Base-by-base conservation (phyloP, 495 filamentous ascomycete genomes). In the Hypoxylon lenormandii region DNA sequence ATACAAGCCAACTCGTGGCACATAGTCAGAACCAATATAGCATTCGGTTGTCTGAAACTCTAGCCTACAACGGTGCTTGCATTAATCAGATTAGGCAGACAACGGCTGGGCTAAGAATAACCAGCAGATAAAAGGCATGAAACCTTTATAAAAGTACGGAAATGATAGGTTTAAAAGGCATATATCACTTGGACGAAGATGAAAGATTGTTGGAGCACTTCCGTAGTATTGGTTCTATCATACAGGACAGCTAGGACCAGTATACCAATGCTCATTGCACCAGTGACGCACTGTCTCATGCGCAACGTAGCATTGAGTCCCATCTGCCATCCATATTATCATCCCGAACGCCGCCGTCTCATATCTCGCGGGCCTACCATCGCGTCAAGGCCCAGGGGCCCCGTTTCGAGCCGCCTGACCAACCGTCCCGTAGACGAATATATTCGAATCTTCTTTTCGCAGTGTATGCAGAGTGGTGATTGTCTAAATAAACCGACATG, bases 391-490 rank as follows among this genome's bases (percentile, higher is more conserved):
- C 52, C 15, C 13, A 10, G 60, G 60, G 50, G 13, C 50, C 51
- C 18, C 33, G 55, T 43, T 15, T 48, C 40, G 16, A 16, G 40
- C 47, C 47, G 47, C 49, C 38, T 22, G 12, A 28, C 16, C 21
- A 15, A 12, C 46, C 55, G 62, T 43, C 49, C 22, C 36, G 54
- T 48, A 45, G 55, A 54, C 13, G 22, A 66, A 46, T 30, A n/a
- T 55, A 62, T 42, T 49, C 61, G 50, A 38, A 65, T 61, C 56
- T 63, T 72, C 59, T 70, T 70, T 70, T 48, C 30, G 64, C 55
- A 64, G n/a, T 72, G 60, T 76, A 76, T 76, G 73, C 65, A 69
- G 62, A 76, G 75, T 77, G 68, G 75, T 74, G 75, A 70, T 71
- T 57, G 57, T 76, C 71, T 76, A 76, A 33, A 33, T 77, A 65